Percentiles rank a stretch among this genome's conserved stretches.
Conservation (phyloP, 2,329 filamentous ascomycete genomes). For the Pyrenophora tritici-repentis region DNA sequence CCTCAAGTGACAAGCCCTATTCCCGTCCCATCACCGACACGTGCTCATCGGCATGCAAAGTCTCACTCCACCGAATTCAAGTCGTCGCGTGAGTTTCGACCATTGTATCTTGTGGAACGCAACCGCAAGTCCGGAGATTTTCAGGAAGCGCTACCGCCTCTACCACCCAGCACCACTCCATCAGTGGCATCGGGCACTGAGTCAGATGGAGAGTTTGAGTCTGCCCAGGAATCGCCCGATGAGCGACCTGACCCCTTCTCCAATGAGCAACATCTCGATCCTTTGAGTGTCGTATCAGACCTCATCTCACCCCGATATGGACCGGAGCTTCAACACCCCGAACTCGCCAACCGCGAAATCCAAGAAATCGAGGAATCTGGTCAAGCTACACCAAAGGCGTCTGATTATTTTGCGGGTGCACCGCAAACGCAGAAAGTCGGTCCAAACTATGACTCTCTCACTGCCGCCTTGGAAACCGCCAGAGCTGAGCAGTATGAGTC, state of each 20-base stretch:
- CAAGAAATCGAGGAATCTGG: constrained; percentile 63
- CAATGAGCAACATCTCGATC: constrained; percentile 31
- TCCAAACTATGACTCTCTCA: constrained; percentile 28
- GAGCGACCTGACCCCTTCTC: constrained; percentile 27
- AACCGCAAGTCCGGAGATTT: constrained; percentile 46
- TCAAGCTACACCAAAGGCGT: constrained; percentile 71
- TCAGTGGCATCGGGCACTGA: constrained; percentile 45
- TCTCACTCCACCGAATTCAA: constrained; percentile 59
- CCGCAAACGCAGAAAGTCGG: constrained; percentile 11
- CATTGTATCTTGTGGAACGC: constrained; percentile 79
- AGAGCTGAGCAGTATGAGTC: constrained; percentile 20
- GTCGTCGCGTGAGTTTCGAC: constrained; percentile 70
- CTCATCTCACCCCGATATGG: constrained; percentile 24
- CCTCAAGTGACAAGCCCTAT: constrained; percentile 26
- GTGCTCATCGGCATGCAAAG: constrained; percentile 50
- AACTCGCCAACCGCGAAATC: constrained; percentile 34
- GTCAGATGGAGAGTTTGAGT: constrained; percentile 53
- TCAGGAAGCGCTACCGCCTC: constrained; percentile 55
- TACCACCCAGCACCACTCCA: constrained; percentile 55
- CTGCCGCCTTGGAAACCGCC: constrained; percentile 29
- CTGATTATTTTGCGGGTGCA: constrained; percentile 48
- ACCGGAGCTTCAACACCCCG: constrained; percentile 26
- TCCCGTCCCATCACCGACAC: constrained; percentile 50
- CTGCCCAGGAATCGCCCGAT: constrained; percentile 49
- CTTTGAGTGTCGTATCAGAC: constrained; percentile 21